These are phyloP conservation scores for Tulasnella sp. DNA, from an alignment of 768 basidiomycete genomes.

Conservation along the genomic window DNA sequence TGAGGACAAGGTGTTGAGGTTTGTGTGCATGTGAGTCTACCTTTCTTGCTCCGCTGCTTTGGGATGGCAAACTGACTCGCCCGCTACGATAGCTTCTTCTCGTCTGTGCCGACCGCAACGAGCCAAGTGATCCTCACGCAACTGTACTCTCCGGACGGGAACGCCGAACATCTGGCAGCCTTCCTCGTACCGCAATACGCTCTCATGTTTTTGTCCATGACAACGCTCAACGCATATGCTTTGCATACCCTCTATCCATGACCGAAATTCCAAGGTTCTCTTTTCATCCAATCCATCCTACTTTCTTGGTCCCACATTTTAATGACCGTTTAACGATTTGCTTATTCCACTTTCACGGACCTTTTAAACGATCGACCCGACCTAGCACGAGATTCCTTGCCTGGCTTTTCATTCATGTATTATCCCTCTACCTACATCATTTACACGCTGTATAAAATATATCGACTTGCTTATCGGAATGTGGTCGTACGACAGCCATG, in stretches of 20 bases:
- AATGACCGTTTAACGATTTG: background rate
- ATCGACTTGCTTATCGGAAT: background rate
- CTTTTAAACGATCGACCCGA: background rate
- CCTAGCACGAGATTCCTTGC: background rate
- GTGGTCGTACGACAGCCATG: background rate
- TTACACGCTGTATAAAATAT: conserved; percentile 5
- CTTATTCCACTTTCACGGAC: conserved; percentile 7
- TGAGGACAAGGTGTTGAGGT: conserved; percentile 62
- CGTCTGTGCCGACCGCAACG: conserved; percentile 64
- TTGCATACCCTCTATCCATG: conserved; percentile 46
- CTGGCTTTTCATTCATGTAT: background rate
- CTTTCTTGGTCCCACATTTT: background rate
- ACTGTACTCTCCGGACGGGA: conserved; percentile 67
- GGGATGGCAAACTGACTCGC: background rate
- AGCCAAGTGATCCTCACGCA: conserved; percentile 63
- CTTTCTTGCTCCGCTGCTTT: background rate
- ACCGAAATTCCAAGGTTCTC: background rate
- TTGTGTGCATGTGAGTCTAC: conserved; percentile 66
- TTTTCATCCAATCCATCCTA: background rate
- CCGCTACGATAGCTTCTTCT: conserved; percentile 53
- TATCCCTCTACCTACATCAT: background rate
- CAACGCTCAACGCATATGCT: conserved; percentile 46
- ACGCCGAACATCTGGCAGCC: conserved; percentile 61
- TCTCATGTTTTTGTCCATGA: conserved; percentile 49
- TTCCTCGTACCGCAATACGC: conserved; percentile 65